phyloP scores from a whole-genome alignment of 2,329 filamentous ascomycete species.

The Claviceps fusiformis region DNA sequence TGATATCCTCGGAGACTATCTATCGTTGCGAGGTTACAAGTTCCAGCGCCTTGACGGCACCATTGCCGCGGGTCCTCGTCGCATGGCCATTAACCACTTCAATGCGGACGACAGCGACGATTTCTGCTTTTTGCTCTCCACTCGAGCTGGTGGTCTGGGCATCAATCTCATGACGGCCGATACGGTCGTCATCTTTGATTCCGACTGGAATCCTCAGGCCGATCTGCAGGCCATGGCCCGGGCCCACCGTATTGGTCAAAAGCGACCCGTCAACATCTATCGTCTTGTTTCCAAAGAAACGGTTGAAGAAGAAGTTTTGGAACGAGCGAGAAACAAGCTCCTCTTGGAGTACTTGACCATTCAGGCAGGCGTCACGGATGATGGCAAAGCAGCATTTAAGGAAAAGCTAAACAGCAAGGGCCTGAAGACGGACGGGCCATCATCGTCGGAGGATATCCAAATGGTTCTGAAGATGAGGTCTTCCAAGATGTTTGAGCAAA shows the following conservation, averaged over 20 bases:
- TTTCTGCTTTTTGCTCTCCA: conserved; percentile 92
- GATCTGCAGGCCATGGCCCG: conserved; percentile 97
- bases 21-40: conserved; percentile 83
- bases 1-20: conserved; percentile 88
- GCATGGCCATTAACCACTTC: conserved; percentile 95
- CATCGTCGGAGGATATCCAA: conserved; percentile 87
- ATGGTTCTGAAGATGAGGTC: conserved; percentile 93
- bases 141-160: conserved; percentile 87
- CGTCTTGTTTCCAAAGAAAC: conserved; percentile 95
- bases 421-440: conserved; percentile 63
- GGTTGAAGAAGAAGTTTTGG: conserved; percentile 93
- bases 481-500: conserved; percentile 99
- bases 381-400: conserved; percentile 66
- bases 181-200: conserved; percentile 95
- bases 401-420: conserved; percentile 69
- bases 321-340: conserved; percentile 92
- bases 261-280: conserved; percentile 90
- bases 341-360: conserved; percentile 96
- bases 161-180: conserved; percentile 99
- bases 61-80: conserved; percentile 73
- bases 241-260: conserved; percentile 94
- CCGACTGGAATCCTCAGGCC: conserved; percentile 97
- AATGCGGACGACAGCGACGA: conserved; percentile 93
- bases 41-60: conserved; percentile 94
- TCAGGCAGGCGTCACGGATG: conserved; percentile 90